phyloP scores from a whole-genome alignment of 495 filamentous ascomycete genomes.

The Bryoglossum gracile region DNA sequence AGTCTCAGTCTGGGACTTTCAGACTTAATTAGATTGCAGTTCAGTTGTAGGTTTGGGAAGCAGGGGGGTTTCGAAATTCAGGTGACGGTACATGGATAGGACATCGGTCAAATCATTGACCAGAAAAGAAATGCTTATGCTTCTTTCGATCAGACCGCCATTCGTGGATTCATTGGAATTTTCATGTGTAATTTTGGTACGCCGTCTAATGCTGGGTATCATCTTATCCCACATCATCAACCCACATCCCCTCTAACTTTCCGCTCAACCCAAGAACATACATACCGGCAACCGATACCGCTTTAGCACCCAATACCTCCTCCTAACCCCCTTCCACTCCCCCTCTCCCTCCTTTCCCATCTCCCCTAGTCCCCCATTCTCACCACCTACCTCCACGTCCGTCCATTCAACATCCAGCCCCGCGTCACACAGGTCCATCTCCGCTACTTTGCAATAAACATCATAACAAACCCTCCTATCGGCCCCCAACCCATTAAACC shows the following conservation, averaged over 20 bases:
- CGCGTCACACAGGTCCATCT: slow-evolving; percentile 86
- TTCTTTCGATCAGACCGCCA: too few species aligned
- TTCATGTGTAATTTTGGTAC: too few species aligned
- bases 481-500: slow-evolving; percentile 94
- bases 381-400: slow-evolving; percentile 61
- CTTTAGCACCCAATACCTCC: slow-evolving; percentile 81
- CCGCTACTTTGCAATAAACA: slow-evolving; percentile 86
- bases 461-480: slow-evolving; percentile 91
- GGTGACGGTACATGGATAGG: too few species aligned
- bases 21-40: too few species aligned
- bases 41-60: too few species aligned
- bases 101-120: too few species aligned
- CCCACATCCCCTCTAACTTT: background rate
- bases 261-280: slow-evolving; percentile 27
- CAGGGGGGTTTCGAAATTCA: too few species aligned
- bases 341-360: slow-evolving; percentile 43
- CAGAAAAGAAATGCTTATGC: too few species aligned
- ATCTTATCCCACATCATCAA: background rate
- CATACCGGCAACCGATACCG: slow-evolving; percentile 62
- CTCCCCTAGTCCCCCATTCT: too few species aligned
- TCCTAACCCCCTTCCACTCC: slow-evolving; percentile 78
- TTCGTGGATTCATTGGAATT: too few species aligned
- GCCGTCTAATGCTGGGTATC: slow-evolving; percentile 12
- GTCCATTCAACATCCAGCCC: slow-evolving; percentile 88
- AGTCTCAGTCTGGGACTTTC: background rate